These are phyloP conservation scores for Physaria fendleri DNA, from an alignment of 345 rosid genomes.

Conservation along the genomic window DNA sequence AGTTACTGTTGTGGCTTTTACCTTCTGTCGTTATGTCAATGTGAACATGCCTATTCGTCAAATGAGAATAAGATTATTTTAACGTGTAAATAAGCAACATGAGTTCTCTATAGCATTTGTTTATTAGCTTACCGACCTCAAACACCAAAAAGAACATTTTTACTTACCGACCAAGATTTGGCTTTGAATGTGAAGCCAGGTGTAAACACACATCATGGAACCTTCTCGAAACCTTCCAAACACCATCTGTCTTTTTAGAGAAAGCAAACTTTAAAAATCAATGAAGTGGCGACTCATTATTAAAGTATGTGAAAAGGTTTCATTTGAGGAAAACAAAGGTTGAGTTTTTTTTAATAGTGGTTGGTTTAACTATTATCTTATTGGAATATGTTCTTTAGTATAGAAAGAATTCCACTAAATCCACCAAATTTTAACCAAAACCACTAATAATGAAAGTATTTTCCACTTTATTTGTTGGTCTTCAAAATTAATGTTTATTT, in stretches of 20 bases:
- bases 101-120: no score
- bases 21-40: no score
- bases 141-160: no score
- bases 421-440: no score
- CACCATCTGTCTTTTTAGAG: conserved; percentile 23
- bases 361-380: no score
- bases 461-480: background rate
- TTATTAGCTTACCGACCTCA: no score
- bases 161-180: conserved; percentile 18
- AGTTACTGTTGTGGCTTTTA: no score
- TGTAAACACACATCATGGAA: conserved; percentile 9
- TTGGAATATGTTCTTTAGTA: background rate
- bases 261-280: background rate
- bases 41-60: no score
- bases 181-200: conserved; percentile 17
- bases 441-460: background rate
- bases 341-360: no score
- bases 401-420: background rate
- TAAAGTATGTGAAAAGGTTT: background rate
- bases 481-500: background rate
- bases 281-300: conserved; percentile 7
- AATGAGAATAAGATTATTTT: no score
- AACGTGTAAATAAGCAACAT: no score
- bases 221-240: conserved; percentile 22
- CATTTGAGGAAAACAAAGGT: background rate